These are phyloP conservation scores for Arachis monticola DNA, from an alignment of 331 rosid genomes.

Conservation along the genomic window DNA sequence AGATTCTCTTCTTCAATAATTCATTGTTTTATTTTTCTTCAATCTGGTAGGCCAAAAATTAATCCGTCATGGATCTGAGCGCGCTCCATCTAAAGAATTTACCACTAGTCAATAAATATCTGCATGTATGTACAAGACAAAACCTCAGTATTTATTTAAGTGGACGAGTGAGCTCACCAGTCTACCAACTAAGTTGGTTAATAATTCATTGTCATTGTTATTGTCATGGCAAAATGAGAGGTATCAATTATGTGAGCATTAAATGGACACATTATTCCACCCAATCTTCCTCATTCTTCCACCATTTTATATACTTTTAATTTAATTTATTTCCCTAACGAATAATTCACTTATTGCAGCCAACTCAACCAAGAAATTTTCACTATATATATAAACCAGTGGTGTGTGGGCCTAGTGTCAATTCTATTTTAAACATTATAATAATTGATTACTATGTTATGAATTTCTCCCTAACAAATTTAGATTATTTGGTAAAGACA, in stretches of 20 bases:
- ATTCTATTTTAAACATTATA: not conserved
- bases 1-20: not conserved
- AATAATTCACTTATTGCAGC: not conserved
- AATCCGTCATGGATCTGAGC: too few species aligned
- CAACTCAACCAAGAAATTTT: not conserved
- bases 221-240: not conserved
- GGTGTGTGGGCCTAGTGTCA: slow-evolving; percentile 8
- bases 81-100: too few species aligned
- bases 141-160: fast-evolving
- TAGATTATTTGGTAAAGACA: too few species aligned
- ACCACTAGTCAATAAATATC: fast-evolving
- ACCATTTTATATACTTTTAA: not conserved
- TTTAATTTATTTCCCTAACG: not conserved
- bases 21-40: too few species aligned
- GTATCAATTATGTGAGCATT: not conserved
- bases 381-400: not conserved
- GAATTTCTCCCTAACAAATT: too few species aligned
- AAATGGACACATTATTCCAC: not conserved
- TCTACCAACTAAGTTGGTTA: too few species aligned
- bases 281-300: not conserved
- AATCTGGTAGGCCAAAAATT: too few species aligned
- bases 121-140: too few species aligned
- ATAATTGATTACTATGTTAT: too few species aligned
- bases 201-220: too few species aligned
- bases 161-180: too few species aligned